Evolutionary conservation across 352 stramenopile species (phyloP), one percentile per base, ranked within the genome.

Genomic region (Saprolegnia parasitica): DNA sequence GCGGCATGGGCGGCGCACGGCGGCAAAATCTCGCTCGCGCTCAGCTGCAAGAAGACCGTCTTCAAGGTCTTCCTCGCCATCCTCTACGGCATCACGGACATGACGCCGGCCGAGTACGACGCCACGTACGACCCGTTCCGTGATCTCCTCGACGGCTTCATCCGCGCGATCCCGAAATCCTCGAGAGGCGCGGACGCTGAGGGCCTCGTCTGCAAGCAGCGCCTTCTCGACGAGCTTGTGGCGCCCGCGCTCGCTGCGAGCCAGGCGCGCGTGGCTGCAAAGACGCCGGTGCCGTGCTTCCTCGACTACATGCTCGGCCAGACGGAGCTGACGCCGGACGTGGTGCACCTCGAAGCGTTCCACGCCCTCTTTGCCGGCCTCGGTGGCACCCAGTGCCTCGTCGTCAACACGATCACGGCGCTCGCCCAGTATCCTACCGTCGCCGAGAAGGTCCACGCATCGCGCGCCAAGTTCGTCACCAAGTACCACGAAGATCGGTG

Each of bases 331-430:
- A 24, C 9, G 18, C 29, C 47, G 26, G 35, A 70, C 20, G 63
- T 47, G 18, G 11, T 70, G 18, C 20, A 29, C n/a, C 24, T 26
- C 16, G 46, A 70, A 70, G 47, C 9, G n/a, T 70, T 70, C 54
- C 46, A 70, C 54, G 15, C 50, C 21, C 26, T 70, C 18, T 58
- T 70, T 46, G 50, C 46, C n/a, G 63, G 63, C 10, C 50, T 70
- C 21, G 50, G 63, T 4, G 63, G 63, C n/a, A 9, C 61, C 21
- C 21, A 26, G 21, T 37, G n/a, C 20, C n/a, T 57, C 18, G 46
- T 32, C 5, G 52, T 32, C 37, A 70, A 70, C 63, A 29, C 35
- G n/a, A 61, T 70, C 63, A 70, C 63, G 11, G 63, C 63, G 18
- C 16, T 32, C 5, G 21, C 11, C 29, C 15, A 21, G 21, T 39